Evolutionary conservation across 2,329 filamentous ascomycete species (phyloP).

Genomic region (Cercospora beticola): DNA sequence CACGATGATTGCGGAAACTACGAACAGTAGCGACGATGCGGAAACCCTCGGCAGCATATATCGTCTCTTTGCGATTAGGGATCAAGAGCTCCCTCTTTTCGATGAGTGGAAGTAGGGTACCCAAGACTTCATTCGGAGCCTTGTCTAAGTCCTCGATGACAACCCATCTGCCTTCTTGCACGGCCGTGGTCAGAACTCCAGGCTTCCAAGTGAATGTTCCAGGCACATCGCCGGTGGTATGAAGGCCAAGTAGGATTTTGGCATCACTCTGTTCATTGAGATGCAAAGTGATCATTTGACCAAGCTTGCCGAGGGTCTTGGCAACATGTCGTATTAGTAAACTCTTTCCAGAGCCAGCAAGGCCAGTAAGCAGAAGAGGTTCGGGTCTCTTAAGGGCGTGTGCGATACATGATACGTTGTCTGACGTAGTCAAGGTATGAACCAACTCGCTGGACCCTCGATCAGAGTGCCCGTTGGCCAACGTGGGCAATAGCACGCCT

Average conservation of each 20-base stretch:
- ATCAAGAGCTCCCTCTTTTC: slow-evolving; percentile 90
- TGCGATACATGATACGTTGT: slow-evolving; percentile 71
- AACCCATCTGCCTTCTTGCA: slow-evolving; percentile 92
- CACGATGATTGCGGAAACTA: slow-evolving; percentile 63
- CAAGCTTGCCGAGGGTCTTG: slow-evolving; percentile 72
- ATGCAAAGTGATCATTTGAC: slow-evolving; percentile 87
- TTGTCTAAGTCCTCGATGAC: slow-evolving; percentile 95
- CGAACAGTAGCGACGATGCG: slow-evolving; percentile 89
- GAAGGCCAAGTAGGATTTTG: slow-evolving; percentile 91
- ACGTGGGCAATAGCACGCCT: slow-evolving; percentile 56
- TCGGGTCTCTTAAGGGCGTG: slow-evolving; percentile 63
- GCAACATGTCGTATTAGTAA: slow-evolving; percentile 80
- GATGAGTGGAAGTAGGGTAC: slow-evolving; percentile 86
- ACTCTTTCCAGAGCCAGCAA: slow-evolving; percentile 88
- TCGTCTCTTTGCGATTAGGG: slow-evolving; percentile 80
- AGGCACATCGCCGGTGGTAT: slow-evolving; percentile 82
- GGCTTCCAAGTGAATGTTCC: slow-evolving; percentile 91
- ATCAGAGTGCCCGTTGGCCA: slow-evolving; percentile 51
- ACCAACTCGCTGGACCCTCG: slow-evolving; percentile 53
- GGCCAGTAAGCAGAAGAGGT: slow-evolving; percentile 77
- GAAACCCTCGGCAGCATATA: slow-evolving; percentile 81
- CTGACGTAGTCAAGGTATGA: slow-evolving; percentile 68
- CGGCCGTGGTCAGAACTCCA: slow-evolving; percentile 89
- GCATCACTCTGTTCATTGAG: slow-evolving; percentile 98
- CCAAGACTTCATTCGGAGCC: slow-evolving; percentile 91